Base-by-base conservation (phyloP, 2,329 filamentous ascomycete species). In the Ceratocystis papillata region DNA sequence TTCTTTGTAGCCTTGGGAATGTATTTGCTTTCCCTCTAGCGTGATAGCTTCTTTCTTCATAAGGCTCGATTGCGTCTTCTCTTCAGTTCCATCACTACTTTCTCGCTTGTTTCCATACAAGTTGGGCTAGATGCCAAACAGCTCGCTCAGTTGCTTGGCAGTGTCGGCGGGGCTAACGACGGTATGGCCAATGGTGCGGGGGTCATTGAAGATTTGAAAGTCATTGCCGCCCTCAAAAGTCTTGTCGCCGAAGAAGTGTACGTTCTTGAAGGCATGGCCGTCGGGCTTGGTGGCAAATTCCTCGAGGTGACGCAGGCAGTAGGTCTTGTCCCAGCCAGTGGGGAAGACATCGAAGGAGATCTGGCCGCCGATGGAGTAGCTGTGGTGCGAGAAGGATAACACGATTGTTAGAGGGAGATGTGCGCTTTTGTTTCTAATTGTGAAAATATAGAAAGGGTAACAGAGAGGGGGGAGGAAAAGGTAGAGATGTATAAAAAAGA, bases 211-310 rank as follows among this genome's bases (percentile, higher is more conserved):
- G 74, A 99, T 96, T 80, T 97, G 93, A 75, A 87, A 93, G 77
- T 99, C 94, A 76, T 97, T 99, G 69, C 94, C 94, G 69, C 94
- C 93, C 75, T 87, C 77, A 74, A 85, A 86, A 30, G 89, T 89
- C 86, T 97, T 99, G 82, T 99, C 94, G 70, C 94, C 94, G 73
- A 97, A 99, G 83, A 97, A 97, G 81, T 97, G 94, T 71, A 97
- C 88, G 57, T 84, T 93, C 71, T 85, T 89, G 81, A 93, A 97
- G 28, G 86, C 78, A 69, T 95, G 79, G 69, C 87, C 87, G 72
- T 84, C 86, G 50, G 82, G 80, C 75, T 82, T 80, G 78, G 82
- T 79, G 69, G 87, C 86, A 76, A 96, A 92, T 69, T 82, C 82
- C 78, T 94, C 90, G 69, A 97, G 80, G 77, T 96, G 92, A 72